Percentiles rank a stretch among this genome's conserved stretches.
These are phyloP conservation scores for Apostasia ramifera DNA, from an alignment of 106 monocot species.

Conservation along the genomic window DNA sequence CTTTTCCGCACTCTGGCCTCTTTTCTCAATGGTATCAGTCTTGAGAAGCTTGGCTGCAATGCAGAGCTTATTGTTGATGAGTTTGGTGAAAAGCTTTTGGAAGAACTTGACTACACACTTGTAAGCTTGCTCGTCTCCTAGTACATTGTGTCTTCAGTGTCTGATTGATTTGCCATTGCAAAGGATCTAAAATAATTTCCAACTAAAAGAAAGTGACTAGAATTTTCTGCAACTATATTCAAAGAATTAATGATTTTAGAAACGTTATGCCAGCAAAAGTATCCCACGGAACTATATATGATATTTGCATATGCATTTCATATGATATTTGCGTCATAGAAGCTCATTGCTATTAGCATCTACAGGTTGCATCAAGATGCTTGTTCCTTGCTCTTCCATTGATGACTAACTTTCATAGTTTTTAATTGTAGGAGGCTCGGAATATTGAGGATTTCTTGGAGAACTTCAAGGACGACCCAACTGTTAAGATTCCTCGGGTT, in stretches of 20 bases:
- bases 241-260: too few species aligned
- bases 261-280: too few species aligned
- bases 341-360: not conserved
- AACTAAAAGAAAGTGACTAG: too few species aligned
- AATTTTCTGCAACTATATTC: too few species aligned
- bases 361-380: not conserved
- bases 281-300: not conserved
- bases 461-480: slow-evolving; percentile 93
- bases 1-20: slow-evolving; percentile 95
- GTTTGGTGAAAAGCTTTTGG: slow-evolving; percentile 97
- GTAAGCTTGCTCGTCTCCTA: slow-evolving; percentile 27
- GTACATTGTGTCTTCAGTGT: not conserved
- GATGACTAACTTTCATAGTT: not conserved
- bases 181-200: too few species aligned
- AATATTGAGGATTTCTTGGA: slow-evolving; percentile 98
- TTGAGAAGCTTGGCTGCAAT: slow-evolving; percentile 97
- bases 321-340: slow-evolving; percentile 4
- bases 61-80: slow-evolving; percentile 99
- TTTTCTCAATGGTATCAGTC: slow-evolving; percentile 94
- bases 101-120: slow-evolving; percentile 96
- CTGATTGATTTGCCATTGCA: too few species aligned
- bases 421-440: slow-evolving; percentile 62
- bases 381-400: not conserved
- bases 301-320: not conserved
- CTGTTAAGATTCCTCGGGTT: slow-evolving; percentile 95